phyloP scores from a whole-genome alignment of 73 alveolate species.

The Breviolum minutum region DNA sequence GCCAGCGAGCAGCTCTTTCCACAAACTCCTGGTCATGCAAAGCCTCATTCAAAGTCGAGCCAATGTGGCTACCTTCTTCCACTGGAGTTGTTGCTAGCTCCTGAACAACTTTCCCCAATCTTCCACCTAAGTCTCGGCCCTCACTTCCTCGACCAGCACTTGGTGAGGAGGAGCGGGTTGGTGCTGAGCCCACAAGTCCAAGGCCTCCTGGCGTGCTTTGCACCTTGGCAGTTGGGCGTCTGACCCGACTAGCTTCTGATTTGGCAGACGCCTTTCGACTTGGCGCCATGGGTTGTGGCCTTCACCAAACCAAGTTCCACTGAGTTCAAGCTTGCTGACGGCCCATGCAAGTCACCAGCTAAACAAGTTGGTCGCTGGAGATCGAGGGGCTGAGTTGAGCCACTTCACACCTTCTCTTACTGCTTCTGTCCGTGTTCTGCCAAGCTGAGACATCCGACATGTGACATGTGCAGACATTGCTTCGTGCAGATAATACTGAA shows the following conservation, averaged over 20 bases:
- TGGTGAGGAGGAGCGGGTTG: neutral
- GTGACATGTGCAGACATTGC: conserved; percentile 6
- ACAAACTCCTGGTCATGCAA: neutral
- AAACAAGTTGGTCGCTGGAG: neutral
- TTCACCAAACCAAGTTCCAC: neutral
- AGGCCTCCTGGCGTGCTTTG: neutral
- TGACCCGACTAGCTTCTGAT: neutral
- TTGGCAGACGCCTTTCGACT: neutral
- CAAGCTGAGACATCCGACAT: neutral
- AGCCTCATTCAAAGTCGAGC: neutral
- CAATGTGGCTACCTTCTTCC: neutral
- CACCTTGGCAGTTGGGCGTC: neutral
- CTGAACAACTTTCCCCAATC: neutral
- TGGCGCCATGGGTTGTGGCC: neutral
- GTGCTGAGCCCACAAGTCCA: neutral
- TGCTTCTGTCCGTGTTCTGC: too few species aligned
- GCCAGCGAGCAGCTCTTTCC: conserved; percentile 21
- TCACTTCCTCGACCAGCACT: neutral
- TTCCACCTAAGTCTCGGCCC: neutral
- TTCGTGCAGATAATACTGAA: neutral
- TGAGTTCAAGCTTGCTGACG: too few species aligned
- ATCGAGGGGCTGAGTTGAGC: neutral
- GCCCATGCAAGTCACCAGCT: neutral
- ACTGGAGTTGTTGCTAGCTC: neutral
- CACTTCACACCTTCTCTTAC: neutral